These are phyloP conservation scores for Sporobolomyces roseus DNA, from an alignment of 768 basidiomycete species.

Conservation along the genomic window DNA sequence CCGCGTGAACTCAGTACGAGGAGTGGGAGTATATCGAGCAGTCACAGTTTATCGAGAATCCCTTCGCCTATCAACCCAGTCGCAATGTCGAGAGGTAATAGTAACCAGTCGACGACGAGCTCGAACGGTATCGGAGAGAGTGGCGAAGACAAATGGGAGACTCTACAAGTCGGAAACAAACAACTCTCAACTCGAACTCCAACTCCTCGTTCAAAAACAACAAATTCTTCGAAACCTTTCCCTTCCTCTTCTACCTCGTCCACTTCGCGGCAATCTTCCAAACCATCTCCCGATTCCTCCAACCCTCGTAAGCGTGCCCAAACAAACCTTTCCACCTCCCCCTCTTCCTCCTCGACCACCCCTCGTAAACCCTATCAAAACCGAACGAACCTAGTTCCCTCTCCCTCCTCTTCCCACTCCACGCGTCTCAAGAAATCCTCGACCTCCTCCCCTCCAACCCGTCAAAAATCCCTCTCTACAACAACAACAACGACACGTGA, in stretches of 20 bases:
- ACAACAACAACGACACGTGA: neutral
- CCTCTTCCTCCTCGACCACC: neutral
- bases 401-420: neutral
- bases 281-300: neutral
- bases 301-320: neutral
- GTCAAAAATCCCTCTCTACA: conserved; percentile 7
- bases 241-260: too few relatives aligned
- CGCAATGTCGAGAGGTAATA: neutral
- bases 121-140: neutral
- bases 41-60: neutral
- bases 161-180: conserved; percentile 13
- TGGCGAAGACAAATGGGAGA: conserved; percentile 13
- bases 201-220: too few relatives aligned
- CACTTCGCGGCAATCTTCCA: neutral
- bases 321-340: neutral
- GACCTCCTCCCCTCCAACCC: neutral
- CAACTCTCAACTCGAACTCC: too few relatives aligned
- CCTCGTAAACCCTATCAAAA: conserved; percentile 1
- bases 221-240: neutral
- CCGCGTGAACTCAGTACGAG: neutral
- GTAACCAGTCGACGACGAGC: neutral
- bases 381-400: neutral
- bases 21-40: neutral
- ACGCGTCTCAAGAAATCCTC: neutral
- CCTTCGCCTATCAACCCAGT: neutral